Conservation (phyloP, 352 stramenopile genomes). For the Peronosclerospora sorghi region DNA sequence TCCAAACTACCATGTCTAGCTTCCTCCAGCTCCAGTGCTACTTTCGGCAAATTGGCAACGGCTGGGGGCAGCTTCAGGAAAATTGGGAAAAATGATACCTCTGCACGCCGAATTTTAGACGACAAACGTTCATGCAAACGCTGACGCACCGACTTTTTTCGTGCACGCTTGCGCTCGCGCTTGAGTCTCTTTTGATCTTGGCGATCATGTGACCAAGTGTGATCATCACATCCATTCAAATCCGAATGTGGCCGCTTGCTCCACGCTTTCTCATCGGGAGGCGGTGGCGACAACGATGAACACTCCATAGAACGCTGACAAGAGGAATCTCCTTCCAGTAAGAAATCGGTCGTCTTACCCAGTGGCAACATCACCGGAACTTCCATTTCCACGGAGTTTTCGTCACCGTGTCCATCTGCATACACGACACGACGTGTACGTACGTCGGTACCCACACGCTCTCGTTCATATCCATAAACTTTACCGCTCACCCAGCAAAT, state of each 20-base stretch:
- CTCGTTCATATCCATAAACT: conserved; percentile 49
- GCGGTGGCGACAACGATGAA: conserved; percentile 53
- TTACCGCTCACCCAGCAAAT: conserved; percentile 58
- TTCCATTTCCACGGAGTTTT: conserved; percentile 56
- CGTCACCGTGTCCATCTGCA: conserved; percentile 38
- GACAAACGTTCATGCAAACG: conserved; percentile 42
- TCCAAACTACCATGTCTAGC: conserved; percentile 14
- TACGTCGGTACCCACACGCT: conserved; percentile 51
- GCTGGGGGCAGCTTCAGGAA: conserved; percentile 51
- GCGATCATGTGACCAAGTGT: conserved; percentile 17
- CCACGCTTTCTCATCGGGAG: conserved; percentile 41
- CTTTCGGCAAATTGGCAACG: conserved; percentile 49
- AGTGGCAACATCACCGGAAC: conserved; percentile 56
- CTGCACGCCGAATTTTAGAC: conserved; percentile 38
- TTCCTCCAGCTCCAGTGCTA: conserved; percentile 65
- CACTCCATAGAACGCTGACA: conserved; percentile 12
- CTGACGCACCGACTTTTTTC: conserved; percentile 41
- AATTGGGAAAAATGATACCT: conserved; percentile 46
- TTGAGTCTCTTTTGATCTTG: conserved; percentile 22
- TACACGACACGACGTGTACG: conserved; percentile 50
- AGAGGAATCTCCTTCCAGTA: conserved; percentile 36
- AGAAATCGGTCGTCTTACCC: conserved; percentile 44
- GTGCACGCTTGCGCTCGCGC: conserved; percentile 21
- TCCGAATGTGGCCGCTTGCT: conserved; percentile 16
- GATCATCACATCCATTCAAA: conserved; percentile 8